Evolutionary conservation across 225 moss, liverwort and hornwort genomes (phyloP), one percentile per base, ranked within the genome.

Genomic region (Takakia lepidozioides): DNA sequence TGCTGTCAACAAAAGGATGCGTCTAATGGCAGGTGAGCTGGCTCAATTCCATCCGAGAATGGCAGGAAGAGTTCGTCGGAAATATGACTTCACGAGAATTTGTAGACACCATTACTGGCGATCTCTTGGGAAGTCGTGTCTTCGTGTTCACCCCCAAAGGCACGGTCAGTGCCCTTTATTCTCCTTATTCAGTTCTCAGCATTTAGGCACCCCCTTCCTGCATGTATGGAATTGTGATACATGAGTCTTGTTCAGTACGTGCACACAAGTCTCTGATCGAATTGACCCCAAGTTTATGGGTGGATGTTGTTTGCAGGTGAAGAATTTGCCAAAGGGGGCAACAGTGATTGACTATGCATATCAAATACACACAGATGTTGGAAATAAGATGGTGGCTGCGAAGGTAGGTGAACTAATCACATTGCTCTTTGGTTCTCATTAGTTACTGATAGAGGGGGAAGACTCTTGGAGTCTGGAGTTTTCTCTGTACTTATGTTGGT

Each of bases 31-130:
- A 98, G 95, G 95, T 98, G 25, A 98, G 95, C 69, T 98, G 95
- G 95, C 80, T 98, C 58, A 90, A 98, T 60, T 98, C 95, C 34
- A 98, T 98, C 43, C 80, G 95, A 59, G 95, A 98, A 41, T 98
- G 95, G 95, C 95, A 98, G 54, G 95, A 98, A 66, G 95, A 98
- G 46, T 98, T 98, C 27, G 95, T 98, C 43, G 95, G 95, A 44
- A 98, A 98, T 40, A 98, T 98, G 95, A 91, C 95, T 14, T 98
- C 95, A 20, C 72, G 95, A 57, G 95, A 98, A 62, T 98, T 98
- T 60, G 95, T 98, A 46, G 95, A 98, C 47, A 90, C 95, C 7
- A 87, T 98, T 49, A 98, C 95, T 41, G 95, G 95, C 39, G 95
- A 98, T 71, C 73, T 98, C 38, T 82, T 98, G 48, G 85, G 91